phyloP scores from a whole-genome alignment of 129 eudicot species.

The Cynara cardunculus region DNA sequence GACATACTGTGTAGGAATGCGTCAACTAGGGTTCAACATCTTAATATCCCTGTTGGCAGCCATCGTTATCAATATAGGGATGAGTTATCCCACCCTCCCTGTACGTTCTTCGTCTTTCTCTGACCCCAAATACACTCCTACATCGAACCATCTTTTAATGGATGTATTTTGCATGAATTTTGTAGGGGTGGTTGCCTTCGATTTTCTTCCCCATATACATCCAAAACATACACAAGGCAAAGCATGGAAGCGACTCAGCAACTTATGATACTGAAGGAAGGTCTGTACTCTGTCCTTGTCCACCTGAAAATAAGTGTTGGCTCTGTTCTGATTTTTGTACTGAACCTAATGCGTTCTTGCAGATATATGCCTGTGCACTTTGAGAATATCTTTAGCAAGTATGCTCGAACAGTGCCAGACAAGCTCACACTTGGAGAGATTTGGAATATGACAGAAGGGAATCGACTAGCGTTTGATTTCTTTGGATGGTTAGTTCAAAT shows the following conservation, averaged over 20 bases:
- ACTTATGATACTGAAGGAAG: slow-evolving; percentile 85
- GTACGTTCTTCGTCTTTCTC: slow-evolving; percentile 38
- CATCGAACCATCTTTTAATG: not conserved
- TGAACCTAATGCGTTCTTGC: not conserved
- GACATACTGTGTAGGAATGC: slow-evolving; percentile 39
- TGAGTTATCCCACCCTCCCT: slow-evolving; percentile 77
- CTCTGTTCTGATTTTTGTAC: not conserved
- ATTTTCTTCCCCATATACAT: slow-evolving; percentile 67
- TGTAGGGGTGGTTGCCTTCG: slow-evolving; percentile 83
- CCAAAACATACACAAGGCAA: slow-evolving; percentile 64
- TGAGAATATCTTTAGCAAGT: slow-evolving; percentile 87
- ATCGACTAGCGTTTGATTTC: slow-evolving; percentile 51
- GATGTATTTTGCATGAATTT: not conserved
- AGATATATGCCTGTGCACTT: slow-evolving; percentile 70
- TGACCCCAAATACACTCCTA: not conserved
- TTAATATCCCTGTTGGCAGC: slow-evolving; percentile 50
- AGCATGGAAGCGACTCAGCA: slow-evolving; percentile 85
- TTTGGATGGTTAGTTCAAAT: slow-evolving; percentile 56
- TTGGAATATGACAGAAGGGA: slow-evolving; percentile 86
- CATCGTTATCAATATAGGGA: slow-evolving; percentile 42
- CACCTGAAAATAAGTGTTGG: not conserved
- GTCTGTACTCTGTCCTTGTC: slow-evolving; percentile 17
- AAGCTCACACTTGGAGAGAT: slow-evolving; percentile 65
- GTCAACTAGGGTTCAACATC: slow-evolving; percentile 63
- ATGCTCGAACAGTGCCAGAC: slow-evolving; percentile 62